Evolutionary conservation across 164 flowering plant genomes (phyloP).

Genomic region (Liriodendron chinense): DNA sequence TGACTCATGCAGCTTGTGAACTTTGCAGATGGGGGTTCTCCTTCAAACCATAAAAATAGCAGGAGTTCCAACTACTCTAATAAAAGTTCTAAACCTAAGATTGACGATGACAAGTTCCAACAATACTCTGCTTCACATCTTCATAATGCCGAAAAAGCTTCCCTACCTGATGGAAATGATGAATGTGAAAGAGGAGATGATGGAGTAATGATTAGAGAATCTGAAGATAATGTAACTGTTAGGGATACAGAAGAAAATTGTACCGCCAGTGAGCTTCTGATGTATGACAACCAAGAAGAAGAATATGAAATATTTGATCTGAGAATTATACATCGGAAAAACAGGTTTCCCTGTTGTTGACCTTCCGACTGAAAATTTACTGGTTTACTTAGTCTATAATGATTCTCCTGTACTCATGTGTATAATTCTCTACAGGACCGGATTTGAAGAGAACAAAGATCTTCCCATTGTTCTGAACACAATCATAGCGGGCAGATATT

Average conservation of each 20-base stretch:
- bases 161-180: conserved; percentile 15
- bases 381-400: background rate
- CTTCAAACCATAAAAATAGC: conserved; percentile 11
- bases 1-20: background rate
- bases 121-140: conserved; percentile 12
- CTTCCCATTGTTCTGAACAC: conserved; percentile 67
- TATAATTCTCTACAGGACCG: conserved; percentile 63
- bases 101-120: conserved; percentile 13
- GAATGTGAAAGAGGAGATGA: conserved; percentile 25
- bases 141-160: conserved; percentile 26
- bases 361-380: background rate
- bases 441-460: conserved; percentile 91
- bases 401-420: conserved; percentile 6
- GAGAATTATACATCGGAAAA: conserved; percentile 83
- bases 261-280: conserved; percentile 39
- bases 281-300: conserved; percentile 40
- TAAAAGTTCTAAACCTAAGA: conserved; percentile 5
- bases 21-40: conserved; percentile 14
- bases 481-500: conserved; percentile 79
- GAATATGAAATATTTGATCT: conserved; percentile 79
- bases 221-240: conserved; percentile 24
- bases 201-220: conserved; percentile 28
- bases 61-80: conserved; percentile 11
- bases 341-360: conserved; percentile 44
- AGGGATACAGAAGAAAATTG: conserved; percentile 34